Evolutionary conservation across 2,329 filamentous ascomycete genomes (phyloP), one percentile per base, ranked within the genome.

Genomic region (Aspergillus tubingensis): DNA sequence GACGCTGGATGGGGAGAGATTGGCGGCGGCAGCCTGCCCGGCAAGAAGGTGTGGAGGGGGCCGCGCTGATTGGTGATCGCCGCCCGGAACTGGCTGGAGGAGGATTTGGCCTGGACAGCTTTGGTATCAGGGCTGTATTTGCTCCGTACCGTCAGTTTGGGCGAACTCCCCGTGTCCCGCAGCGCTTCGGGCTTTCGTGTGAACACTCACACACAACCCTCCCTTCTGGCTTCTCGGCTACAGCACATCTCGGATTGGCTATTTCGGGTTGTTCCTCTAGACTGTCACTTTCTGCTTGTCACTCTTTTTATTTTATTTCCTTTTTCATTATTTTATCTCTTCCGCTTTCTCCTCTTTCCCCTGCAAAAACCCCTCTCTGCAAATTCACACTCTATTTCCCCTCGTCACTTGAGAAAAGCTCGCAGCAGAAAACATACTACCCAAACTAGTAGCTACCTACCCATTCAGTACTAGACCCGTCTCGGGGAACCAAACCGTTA

Each of bases 1-100:
- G 6, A 19, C 15, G n/a, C 38, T 25, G n/a, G 43, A 30, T 43
- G 36, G 52, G 38, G 58, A 59, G 57, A 52, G 57, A 57, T 51
- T 59, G 59, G 53, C 51, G 36, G 59, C 58, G 55, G 54, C 44
- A 58, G 63, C 54, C 58, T 60, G 60, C 52, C 53, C 54, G 54
- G 57, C 52, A 57, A 58, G 60, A 62, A 61, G 63, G 60, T 60
- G 62, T 64, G 62, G 54, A 55, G 50, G 58, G 58, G 10, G 21
- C 44, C 8, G 50, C 17, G 50, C 53, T 66, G 57, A 69, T 68
- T 69, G 67, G 67, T 59, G 65, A 67, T 68, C 62, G 55, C 57
- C 60, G 51, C 49, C 61, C 64, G 64, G 60, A 65, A 64, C 65
- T 63, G 62, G 39, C 62, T 61, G 58, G 60, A 62, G 41, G 25